These are phyloP conservation scores for Crotalaria pallida DNA, from an alignment of 306 rosid genomes.

Conservation along the genomic window DNA sequence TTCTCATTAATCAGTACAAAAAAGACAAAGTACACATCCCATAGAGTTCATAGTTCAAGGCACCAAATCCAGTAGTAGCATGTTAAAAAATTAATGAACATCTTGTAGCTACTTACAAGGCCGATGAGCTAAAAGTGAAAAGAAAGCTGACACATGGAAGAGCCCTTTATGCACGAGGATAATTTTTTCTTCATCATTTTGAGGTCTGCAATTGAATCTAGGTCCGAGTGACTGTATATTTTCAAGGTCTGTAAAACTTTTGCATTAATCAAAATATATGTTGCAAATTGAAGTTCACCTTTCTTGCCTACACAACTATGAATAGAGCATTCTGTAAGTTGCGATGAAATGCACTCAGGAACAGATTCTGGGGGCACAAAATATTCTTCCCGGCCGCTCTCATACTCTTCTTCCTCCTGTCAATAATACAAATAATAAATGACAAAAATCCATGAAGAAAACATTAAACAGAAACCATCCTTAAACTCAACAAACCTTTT, in stretches of 20 bases:
- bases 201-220: too few species aligned
- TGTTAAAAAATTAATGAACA: too few species aligned
- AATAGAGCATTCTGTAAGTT: neutral
- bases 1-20: too few species aligned
- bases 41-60: too few species aligned
- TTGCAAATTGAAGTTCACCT: neutral
- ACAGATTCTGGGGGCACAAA: neutral
- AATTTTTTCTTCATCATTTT: too few species aligned
- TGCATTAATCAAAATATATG: neutral
- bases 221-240: neutral
- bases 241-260: neutral
- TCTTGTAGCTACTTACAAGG: too few species aligned
- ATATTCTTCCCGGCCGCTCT: neutral
- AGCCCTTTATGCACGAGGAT: too few species aligned
- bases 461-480: neutral
- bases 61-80: too few species aligned
- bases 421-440: neutral
- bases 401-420: neutral
- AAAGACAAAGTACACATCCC: too few species aligned
- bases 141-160: too few species aligned
- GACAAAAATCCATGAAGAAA: neutral
- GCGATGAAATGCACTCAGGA: neutral
- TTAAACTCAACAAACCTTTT: too few species aligned
- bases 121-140: too few species aligned
- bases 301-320: neutral